These are phyloP conservation scores for Kodamaea lidongshanica DNA, from an alignment of 805 yeast genomes.

Conservation along the genomic window DNA sequence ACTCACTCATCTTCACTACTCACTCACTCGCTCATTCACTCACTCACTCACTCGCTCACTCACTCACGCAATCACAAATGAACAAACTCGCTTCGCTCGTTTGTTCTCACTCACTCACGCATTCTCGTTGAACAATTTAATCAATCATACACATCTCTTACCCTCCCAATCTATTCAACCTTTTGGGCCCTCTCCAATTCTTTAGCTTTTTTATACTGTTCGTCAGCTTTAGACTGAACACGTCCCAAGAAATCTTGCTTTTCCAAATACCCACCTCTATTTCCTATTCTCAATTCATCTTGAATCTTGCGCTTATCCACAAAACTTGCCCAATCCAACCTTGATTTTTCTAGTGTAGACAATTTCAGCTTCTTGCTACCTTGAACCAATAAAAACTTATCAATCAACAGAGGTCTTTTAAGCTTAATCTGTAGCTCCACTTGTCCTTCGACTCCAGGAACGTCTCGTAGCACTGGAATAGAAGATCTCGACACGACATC, in stretches of 20 bases:
- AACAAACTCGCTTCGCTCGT: too few relatives aligned
- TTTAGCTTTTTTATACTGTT: constrained; percentile 40
- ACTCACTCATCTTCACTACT: too few relatives aligned
- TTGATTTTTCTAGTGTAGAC: constrained; percentile 86
- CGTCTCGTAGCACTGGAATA: constrained; percentile 30
- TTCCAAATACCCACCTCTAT: constrained; percentile 86
- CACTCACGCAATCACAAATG: too few relatives aligned
- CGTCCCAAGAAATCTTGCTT: constrained; percentile 83
- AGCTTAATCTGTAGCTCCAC: constrained; percentile 47
- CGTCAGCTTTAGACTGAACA: constrained; percentile 57
- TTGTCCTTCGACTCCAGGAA: constrained; percentile 26
- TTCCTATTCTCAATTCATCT: constrained; percentile 74
- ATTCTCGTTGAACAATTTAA: too few relatives aligned
- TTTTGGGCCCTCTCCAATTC: constrained; percentile 33
- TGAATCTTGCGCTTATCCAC: constrained; percentile 80
- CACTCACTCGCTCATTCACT: too few relatives aligned
- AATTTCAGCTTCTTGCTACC: constrained; percentile 62
- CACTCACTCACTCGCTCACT: too few relatives aligned
- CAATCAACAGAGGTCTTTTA: constrained; percentile 70
- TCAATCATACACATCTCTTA: too few relatives aligned
- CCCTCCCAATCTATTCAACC: too few relatives aligned
- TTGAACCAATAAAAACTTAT: constrained; percentile 64
- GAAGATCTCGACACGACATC: constrained; percentile 21
- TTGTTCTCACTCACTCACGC: too few relatives aligned
- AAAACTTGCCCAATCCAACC: constrained; percentile 91